Percentiles rank a stretch among this genome's conserved stretches.
Conservation (phyloP, 345 rosid genomes). For the Fremontodendron californicum region DNA sequence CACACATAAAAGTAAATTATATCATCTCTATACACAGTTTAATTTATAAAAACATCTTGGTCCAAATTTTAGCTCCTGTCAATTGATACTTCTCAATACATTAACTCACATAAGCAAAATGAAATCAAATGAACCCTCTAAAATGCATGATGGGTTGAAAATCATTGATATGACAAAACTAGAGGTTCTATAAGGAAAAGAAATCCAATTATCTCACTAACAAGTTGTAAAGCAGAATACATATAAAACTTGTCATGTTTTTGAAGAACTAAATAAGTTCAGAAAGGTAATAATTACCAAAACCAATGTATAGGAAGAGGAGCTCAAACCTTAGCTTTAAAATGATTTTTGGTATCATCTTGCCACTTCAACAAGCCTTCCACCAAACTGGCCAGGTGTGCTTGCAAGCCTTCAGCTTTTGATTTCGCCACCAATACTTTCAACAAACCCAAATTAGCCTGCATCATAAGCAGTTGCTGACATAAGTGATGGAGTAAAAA, state of each 20-base stretch:
- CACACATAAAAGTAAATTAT: neutral
- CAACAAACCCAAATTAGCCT: slow-evolving; percentile 91
- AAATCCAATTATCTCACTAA: neutral
- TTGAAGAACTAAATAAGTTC: neutral
- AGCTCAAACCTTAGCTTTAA: slow-evolving; percentile 74
- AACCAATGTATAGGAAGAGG: neutral
- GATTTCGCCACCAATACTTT: slow-evolving; percentile 95
- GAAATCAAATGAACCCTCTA: neutral
- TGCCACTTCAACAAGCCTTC: slow-evolving; percentile 90
- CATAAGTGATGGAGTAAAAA: slow-evolving; percentile 8
- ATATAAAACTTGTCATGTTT: neutral
- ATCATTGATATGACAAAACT: neutral
- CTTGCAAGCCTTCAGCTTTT: slow-evolving; percentile 69
- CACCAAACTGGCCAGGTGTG: slow-evolving; percentile 65
- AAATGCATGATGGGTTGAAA: neutral
- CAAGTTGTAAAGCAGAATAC: neutral
- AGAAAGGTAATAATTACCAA: neutral
- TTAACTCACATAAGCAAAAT: no score
- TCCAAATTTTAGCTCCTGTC: neutral
- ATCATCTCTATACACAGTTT: neutral
- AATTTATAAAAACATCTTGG: neutral
- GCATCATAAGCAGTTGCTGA: slow-evolving; percentile 27
- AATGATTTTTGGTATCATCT: slow-evolving; percentile 73
- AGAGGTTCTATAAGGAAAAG: neutral
- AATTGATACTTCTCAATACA: neutral